Percentiles rank a stretch among this genome's conserved stretches.
Conservation (phyloP, 176 grass and related monocot genomes). For the Juncus effusus region DNA sequence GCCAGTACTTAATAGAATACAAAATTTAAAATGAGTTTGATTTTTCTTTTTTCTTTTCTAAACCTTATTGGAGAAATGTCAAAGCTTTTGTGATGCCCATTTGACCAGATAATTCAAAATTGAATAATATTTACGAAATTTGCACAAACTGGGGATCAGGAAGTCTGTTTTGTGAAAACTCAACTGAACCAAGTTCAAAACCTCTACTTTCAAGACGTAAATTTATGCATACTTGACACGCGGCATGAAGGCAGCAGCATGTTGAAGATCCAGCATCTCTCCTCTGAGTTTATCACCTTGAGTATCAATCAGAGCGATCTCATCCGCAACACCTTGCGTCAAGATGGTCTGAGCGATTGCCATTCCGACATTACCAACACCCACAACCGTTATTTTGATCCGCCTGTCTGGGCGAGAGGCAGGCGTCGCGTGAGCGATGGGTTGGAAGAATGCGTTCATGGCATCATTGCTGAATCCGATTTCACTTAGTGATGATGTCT, state of each 20-base stretch:
- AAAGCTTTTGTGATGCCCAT: too few species aligned
- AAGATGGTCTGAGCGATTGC: constrained; percentile 97
- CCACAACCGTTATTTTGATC: constrained; percentile 68
- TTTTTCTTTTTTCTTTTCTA: too few species aligned
- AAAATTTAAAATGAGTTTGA: too few species aligned
- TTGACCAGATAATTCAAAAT: too few species aligned
- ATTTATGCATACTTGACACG: constrained; percentile 33
- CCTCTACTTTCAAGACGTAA: too few species aligned
- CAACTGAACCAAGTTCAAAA: too few species aligned
- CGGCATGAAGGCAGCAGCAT: constrained; percentile 90
- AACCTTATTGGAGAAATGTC: too few species aligned
- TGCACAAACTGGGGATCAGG: too few species aligned
- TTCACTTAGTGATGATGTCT: constrained; percentile 50
- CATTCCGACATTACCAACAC: constrained; percentile 91
- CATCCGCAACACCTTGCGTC: constrained; percentile 67
- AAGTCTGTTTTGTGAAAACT: too few species aligned
- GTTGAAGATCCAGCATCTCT: constrained; percentile 97
- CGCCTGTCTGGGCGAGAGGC: constrained; percentile 20
- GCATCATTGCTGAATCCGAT: constrained; percentile 53
- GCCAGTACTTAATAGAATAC: too few species aligned
- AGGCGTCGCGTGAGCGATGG: constrained; percentile 9
- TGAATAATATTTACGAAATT: too few species aligned
- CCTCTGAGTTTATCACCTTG: constrained; percentile 70
- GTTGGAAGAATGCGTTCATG: constrained; percentile 42
- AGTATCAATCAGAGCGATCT: constrained; percentile 84